Base-by-base conservation (phyloP, 2,329 filamentous ascomycete genomes). In the Fusarium tupiense region DNA sequence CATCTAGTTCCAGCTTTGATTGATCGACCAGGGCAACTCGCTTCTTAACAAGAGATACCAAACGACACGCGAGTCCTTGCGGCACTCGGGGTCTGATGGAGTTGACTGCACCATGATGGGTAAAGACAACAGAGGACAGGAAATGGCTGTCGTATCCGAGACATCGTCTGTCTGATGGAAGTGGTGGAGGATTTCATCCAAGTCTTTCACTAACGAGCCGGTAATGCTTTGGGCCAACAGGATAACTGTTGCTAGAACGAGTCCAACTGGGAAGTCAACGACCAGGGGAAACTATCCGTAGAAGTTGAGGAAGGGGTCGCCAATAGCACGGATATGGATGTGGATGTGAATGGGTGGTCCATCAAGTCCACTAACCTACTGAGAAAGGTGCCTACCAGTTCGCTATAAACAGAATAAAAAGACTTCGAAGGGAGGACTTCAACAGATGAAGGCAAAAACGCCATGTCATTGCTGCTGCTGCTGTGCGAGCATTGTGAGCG, bases 141-240 rank as follows among this genome's bases (percentile, higher is more conserved):
- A 47, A 22, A 31, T 31, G 46, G 16, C 46, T 20, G 22, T 29
- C 8, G 19, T 20, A 29, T 29, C 8, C 24, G 5, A 47, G 44
- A 29, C 8, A 6, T 22, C 46, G 26, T 22, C 26, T 16, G 19
- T 29, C 5, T 22, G 26, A 16, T 16, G 12, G 8, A 49, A 49
- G 13, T 1, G 19, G 26, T 8, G 26, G 46, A 49, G 8, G 26
- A 49, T 0, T 2, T 49, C 12, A 13, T 7, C 5, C 2, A 49
- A 49, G 4, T 31, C 26, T 49, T 31, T 2, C 0, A 10, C 6
- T 49, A 4, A 22, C 3, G 8, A 22, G 3, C 7, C 12, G 8
- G 19, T 1, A 29, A 31, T 22, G 26, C 19, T 20, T 22, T 49
- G 19, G 8, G 19, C 16, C 26, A 29, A 22, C 2, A 49, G 46